Evolutionary conservation across 192 early-diverging fungal species (phyloP).

Genomic region (Coemansia sp.): DNA sequence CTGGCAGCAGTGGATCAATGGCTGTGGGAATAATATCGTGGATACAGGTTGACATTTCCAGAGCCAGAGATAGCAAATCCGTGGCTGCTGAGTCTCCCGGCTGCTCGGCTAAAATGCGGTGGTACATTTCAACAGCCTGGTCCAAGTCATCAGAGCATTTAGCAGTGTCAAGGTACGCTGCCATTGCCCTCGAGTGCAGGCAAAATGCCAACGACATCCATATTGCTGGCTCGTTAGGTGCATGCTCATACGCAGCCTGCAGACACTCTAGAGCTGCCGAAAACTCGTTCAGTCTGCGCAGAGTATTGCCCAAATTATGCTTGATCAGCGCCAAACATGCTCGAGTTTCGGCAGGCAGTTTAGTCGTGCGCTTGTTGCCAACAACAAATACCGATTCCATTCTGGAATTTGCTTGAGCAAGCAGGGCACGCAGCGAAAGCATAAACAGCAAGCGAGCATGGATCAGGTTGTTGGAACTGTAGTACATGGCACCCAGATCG

Average conservation of each 20-base stretch:
- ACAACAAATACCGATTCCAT: background rate
- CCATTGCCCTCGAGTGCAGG: conserved; percentile 26
- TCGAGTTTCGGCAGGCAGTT: conserved; percentile 15
- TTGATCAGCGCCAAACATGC: conserved; percentile 29
- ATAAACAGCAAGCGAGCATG: conserved; percentile 27
- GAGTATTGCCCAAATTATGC: conserved; percentile 39
- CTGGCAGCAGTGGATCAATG: no score
- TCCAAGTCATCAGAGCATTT: conserved; percentile 14
- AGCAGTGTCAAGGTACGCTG: conserved; percentile 1
- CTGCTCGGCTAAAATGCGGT: conserved; percentile 27
- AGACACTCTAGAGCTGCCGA: conserved; percentile 24
- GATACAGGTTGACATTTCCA: conserved; percentile 31
- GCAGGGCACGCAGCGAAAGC: conserved; percentile 8
- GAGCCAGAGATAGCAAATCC: conserved; percentile 38
- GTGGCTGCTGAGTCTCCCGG: conserved; percentile 43
- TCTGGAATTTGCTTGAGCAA: background rate
- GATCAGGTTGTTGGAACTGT: conserved; percentile 16
- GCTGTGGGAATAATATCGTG: no score
- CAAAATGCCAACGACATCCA: conserved; percentile 32
- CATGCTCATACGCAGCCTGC: conserved; percentile 12
- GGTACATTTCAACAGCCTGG: conserved; percentile 43
- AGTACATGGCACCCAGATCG: conserved; percentile 43
- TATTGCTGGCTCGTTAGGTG: conserved; percentile 32
- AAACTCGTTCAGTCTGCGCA: conserved; percentile 26
- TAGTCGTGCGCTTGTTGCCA: background rate